These are phyloP conservation scores for Fragaria iinumae DNA, from an alignment of 306 rosid species.

Conservation along the genomic window DNA sequence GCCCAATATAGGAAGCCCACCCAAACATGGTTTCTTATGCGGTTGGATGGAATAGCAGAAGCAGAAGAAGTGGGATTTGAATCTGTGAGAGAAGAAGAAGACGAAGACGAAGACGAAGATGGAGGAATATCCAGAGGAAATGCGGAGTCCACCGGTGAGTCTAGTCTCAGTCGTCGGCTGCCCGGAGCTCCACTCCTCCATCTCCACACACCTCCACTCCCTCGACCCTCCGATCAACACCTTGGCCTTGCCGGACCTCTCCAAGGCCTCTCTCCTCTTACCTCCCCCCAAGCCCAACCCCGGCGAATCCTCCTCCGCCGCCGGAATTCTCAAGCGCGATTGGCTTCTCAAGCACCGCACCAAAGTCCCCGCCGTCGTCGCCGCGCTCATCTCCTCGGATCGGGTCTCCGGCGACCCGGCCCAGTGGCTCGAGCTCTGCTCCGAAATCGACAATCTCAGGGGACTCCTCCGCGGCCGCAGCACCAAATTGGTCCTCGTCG, in stretches of 20 bases:
- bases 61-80: not conserved
- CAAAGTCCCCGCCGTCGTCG: slow-evolving; percentile 66
- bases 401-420: slow-evolving; percentile 79
- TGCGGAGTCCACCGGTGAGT: slow-evolving; percentile 87
- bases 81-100: slow-evolving; percentile 1
- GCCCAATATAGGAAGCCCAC: not conserved
- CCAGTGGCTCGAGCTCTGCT: slow-evolving; percentile 87
- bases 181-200: slow-evolving; percentile 59
- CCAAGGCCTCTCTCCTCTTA: slow-evolving; percentile 61
- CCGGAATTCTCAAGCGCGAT: slow-evolving; percentile 56
- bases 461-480: slow-evolving; percentile 52
- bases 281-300: slow-evolving; percentile 27
- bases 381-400: slow-evolving; percentile 55
- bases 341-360: slow-evolving; percentile 96
- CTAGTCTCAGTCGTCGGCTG: slow-evolving; percentile 69
- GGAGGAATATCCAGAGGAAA: slow-evolving; percentile 93
- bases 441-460: slow-evolving; percentile 78
- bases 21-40: not conserved
- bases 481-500: slow-evolving; percentile 57
- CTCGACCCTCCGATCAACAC: slow-evolving; percentile 87
- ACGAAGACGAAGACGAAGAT: slow-evolving; percentile 33
- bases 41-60: not conserved
- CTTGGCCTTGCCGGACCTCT: slow-evolving; percentile 74
- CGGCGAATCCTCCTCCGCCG: slow-evolving; percentile 22
- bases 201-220: slow-evolving; percentile 61